A percentile compares a stretch with the other conserved stretches of the same genome.
Conservation (phyloP, 1,139 yeast species). For the Hyphopichia buzzinii region DNA sequence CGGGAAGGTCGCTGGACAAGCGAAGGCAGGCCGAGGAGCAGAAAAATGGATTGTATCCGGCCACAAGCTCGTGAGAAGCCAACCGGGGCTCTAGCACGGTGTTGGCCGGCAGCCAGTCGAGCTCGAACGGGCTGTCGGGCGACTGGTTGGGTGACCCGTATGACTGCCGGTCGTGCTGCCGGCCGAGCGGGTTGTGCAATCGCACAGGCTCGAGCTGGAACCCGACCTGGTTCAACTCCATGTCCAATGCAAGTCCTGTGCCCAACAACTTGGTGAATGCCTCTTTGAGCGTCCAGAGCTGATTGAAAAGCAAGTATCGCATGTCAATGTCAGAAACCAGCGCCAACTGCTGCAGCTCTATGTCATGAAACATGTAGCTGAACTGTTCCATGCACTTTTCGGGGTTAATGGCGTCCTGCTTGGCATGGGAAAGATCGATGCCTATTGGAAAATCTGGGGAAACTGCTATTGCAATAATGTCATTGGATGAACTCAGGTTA, state of each 20-base stretch:
- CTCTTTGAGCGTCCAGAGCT: slow-evolving; percentile 73
- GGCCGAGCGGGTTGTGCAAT: not conserved
- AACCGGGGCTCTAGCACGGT: not conserved
- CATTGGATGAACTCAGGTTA: slow-evolving; percentile 58
- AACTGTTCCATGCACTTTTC: slow-evolving; percentile 42
- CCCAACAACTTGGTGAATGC: slow-evolving; percentile 65
- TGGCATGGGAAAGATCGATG: slow-evolving; percentile 58
- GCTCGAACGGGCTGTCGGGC: not conserved
- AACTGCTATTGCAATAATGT: slow-evolving; percentile 45
- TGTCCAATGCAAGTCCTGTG: slow-evolving; percentile 55
- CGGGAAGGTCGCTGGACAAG: not conserved
- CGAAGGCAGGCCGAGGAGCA: slow-evolving; percentile 1
- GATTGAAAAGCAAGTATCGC: slow-evolving; percentile 41
- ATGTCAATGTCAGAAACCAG: slow-evolving; percentile 10
- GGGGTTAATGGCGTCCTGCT: slow-evolving; percentile 37
- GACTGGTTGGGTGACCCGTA: no score
- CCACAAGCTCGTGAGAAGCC: not conserved
- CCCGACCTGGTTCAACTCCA: slow-evolving; percentile 24
- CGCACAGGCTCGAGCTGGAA: slow-evolving; percentile 9
- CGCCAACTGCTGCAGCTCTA: slow-evolving; percentile 36
- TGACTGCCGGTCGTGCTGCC: no score
- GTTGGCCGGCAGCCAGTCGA: not conserved
- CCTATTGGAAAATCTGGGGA: slow-evolving; percentile 41
- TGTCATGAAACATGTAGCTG: slow-evolving; percentile 44
- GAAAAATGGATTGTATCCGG: not conserved